phyloP scores from a whole-genome alignment of 1,139 yeast genomes.

The Hansenula sp. region DNA sequence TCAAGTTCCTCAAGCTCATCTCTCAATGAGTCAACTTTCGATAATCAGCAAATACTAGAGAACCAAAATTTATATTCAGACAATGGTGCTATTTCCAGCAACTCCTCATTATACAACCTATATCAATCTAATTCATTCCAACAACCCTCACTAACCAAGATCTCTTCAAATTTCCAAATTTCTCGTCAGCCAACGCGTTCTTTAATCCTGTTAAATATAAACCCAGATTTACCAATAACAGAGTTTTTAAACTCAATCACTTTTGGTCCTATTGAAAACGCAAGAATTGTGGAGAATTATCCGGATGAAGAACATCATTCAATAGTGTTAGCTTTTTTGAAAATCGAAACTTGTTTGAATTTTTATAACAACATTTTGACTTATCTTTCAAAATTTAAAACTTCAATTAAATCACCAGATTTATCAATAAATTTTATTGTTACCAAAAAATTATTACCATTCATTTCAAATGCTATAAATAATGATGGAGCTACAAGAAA shows the following conservation, averaged over 20 bases:
- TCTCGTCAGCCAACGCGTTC: constrained; percentile 22
- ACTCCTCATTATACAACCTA: constrained; percentile 11
- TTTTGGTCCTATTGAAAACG: constrained; percentile 40
- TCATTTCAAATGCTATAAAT: constrained; percentile 63
- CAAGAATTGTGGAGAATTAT: constrained; percentile 25
- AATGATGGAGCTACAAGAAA: constrained; percentile 81
- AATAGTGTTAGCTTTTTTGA: constrained; percentile 36
- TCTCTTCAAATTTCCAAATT: constrained; percentile 22
- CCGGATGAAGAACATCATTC: constrained; percentile 19
- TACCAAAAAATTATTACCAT: constrained; percentile 55
- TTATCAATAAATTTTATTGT: constrained; percentile 66
- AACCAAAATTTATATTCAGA: constrained; percentile 16
- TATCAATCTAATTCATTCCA: not conserved
- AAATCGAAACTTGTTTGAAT: constrained; percentile 38
- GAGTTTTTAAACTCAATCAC: constrained; percentile 25
- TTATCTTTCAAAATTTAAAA: constrained; percentile 40
- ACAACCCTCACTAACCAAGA: not conserved
- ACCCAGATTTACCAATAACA: constrained; percentile 12
- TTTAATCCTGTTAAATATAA: constrained; percentile 21
- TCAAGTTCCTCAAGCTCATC: constrained; percentile 7
- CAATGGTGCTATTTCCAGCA: constrained; percentile 12
- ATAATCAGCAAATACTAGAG: constrained; percentile 5
- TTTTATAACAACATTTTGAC: constrained; percentile 42
- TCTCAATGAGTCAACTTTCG: constrained; percentile 15
- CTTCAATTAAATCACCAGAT: constrained; percentile 37